phyloP scores from a whole-genome alignment of 2,329 filamentous ascomycete species.

The Hirsutella minnesotensis region DNA sequence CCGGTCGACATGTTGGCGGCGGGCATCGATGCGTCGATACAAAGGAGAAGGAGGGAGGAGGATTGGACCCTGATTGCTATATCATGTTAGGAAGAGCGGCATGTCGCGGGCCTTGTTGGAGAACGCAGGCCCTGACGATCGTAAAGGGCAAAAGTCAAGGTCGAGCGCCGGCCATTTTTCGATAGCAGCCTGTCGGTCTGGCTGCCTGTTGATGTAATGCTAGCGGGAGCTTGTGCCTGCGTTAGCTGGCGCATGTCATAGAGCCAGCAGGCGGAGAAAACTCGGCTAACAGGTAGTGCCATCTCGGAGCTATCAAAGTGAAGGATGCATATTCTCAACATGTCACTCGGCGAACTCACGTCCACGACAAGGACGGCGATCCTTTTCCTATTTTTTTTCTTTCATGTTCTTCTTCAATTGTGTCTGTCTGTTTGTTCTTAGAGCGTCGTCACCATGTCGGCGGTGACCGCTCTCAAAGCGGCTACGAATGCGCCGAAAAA shows the following conservation, averaged over 20 bases:
- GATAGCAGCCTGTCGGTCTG: not conserved
- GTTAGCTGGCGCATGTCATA: too few relatives aligned
- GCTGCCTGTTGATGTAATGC: constrained; percentile 1
- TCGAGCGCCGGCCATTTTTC: not conserved
- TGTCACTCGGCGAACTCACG: too few relatives aligned
- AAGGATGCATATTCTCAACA: too few relatives aligned
- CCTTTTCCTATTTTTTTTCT: too few relatives aligned
- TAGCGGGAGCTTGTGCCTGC: not conserved
- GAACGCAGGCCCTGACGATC: not conserved
- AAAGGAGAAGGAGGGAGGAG: not conserved
- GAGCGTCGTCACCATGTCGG: too few relatives aligned
- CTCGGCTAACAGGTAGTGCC: constrained; percentile 12
- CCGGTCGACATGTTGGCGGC: constrained; percentile 32
- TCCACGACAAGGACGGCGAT: too few relatives aligned
- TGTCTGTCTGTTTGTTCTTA: too few relatives aligned
- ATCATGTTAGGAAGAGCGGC: constrained; percentile 6
- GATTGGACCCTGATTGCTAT: constrained; percentile 1
- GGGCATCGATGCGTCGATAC: constrained; percentile 13
- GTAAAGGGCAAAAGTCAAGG: not conserved
- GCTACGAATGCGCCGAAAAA: too few relatives aligned
- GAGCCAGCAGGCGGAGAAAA: constrained; percentile 5
- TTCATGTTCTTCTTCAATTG: too few relatives aligned
- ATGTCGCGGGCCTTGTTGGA: not conserved
- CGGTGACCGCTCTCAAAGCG: too few relatives aligned
- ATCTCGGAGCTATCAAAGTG: too few relatives aligned